Base-by-base conservation (phyloP, 2,329 filamentous ascomycete genomes). In the Piedraia hortae region DNA sequence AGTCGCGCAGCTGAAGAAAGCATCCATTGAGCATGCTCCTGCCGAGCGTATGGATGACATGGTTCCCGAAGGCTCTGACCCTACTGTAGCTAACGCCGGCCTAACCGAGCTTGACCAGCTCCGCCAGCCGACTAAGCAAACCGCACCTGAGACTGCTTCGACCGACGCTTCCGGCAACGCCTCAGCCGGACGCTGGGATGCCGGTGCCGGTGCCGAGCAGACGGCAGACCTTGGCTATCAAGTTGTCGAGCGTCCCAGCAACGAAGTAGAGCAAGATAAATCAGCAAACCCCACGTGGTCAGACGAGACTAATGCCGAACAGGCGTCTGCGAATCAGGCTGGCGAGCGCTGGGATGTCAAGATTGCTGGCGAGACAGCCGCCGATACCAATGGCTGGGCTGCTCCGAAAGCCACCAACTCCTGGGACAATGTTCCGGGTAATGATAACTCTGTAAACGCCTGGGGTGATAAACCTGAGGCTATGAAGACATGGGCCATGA, bases 231-330 rank as follows among this genome's bases (percentile, higher is more conserved):
- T 80, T 32, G 59, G 56, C 23, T 85, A 74, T 62, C 69, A 88
- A 28, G 63, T 77, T 42, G 54, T 74, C 19, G 63, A 74, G 22
- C 63, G 69, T 25, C 62, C 80, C 37, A 59, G 67, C 20, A 50
- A 62, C 22, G 77, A 88, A 53, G 68, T 70, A 4, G 73, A 85
- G 29, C 14, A 19, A n/a, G 21, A 56, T 34, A 53, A 54, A 11
- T 14, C 18, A n/a, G 64, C 70, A 39, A 75, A 66, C 34, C n/a
- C n/a, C n/a, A n/a, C n/a, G n/a, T 85, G 73, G 73, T 73, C 73
- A 13, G 77, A 88, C 37, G 73, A 82, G 28, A 62, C 20, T 4
- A 22, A 12, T 12, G 27, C 24, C 9, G 30, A 21, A 27, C 13
- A 32, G 21, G 28, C 30, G 8, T 25, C 33, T 10, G 37, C 35